phyloP scores from a whole-genome alignment of 2,329 filamentous ascomycete species.

The Drechslerella coelobrocha region DNA sequence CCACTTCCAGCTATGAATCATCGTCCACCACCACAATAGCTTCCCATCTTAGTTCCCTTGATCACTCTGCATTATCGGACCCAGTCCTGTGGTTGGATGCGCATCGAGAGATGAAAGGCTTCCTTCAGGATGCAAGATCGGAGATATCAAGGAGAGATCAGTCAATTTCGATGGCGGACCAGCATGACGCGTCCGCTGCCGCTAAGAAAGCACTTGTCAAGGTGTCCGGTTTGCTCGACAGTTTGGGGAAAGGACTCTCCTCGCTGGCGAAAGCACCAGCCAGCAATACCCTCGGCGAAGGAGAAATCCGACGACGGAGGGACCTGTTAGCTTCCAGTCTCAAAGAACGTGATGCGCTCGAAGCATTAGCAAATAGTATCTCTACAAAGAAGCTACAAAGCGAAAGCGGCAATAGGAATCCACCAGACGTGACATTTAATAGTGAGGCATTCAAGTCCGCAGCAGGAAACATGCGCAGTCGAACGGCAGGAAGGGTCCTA shows the following conservation, averaged over 20 bases:
- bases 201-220: slow-evolving; percentile 77
- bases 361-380: slow-evolving; percentile 71
- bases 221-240: slow-evolving; percentile 68
- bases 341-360: slow-evolving; percentile 77
- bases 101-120: slow-evolving; percentile 74
- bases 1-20: slow-evolving; percentile 58
- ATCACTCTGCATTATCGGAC: slow-evolving; percentile 62
- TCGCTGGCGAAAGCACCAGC: slow-evolving; percentile 12
- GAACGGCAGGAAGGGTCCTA: slow-evolving; percentile 69
- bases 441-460: slow-evolving; percentile 54
- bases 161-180: slow-evolving; percentile 63
- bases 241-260: slow-evolving; percentile 19
- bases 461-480: slow-evolving; percentile 32
- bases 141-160: slow-evolving; percentile 73
- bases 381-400: slow-evolving; percentile 61
- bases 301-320: slow-evolving; percentile 73
- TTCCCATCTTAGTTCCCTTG: slow-evolving; percentile 59
- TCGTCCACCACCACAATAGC: slow-evolving; percentile 61
- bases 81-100: slow-evolving; percentile 78
- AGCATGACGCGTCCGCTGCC: slow-evolving; percentile 72
- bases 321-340: slow-evolving; percentile 74
- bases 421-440: slow-evolving; percentile 12
- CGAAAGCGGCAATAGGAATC: slow-evolving; percentile 54
- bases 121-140: slow-evolving; percentile 71
- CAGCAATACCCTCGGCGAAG: slow-evolving; percentile 56